A percentile compares a stretch with the other conserved stretches of the same genome.
Evolutionary conservation across 495 filamentous ascomycete genomes (phyloP).

Genomic region (Neurospora sp.): DNA sequence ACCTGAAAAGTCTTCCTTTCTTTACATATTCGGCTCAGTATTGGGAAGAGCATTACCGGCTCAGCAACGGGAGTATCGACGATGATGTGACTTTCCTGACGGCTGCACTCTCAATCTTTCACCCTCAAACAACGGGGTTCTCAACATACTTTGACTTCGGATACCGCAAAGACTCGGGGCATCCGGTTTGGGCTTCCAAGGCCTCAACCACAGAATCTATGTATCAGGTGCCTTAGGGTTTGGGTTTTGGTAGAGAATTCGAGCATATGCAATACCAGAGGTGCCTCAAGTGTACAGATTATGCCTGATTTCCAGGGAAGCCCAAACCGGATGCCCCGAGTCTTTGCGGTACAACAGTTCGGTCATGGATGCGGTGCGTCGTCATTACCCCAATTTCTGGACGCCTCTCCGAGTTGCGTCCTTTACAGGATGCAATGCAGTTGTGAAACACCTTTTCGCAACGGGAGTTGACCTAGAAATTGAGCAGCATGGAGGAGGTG

Average conservation of each 20-base stretch:
- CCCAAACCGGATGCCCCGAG: no score
- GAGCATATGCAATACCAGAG: no score
- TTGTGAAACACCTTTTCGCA: background rate
- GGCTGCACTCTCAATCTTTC: background rate
- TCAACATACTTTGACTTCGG: background rate
- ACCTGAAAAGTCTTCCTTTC: background rate
- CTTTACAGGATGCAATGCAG: background rate
- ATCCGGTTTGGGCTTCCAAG: no score
- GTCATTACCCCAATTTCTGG: no score
- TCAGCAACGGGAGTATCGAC: background rate
- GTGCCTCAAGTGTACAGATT: no score
- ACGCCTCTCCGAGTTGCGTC: background rate
- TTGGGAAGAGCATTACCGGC: background rate
- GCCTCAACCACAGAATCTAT: no score
- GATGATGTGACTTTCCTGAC: no score
- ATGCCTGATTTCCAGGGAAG: no score
- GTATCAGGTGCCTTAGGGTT: no score
- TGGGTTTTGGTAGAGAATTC: no score
- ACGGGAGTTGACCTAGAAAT: background rate
- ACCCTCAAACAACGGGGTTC: background rate
- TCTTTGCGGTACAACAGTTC: no score
- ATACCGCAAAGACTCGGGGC: no score
- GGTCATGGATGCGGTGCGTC: background rate
- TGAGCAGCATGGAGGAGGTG: background rate
- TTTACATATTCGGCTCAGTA: background rate